Base-by-base conservation (phyloP, 2,329 filamentous ascomycete genomes). In the Aspergillus fructus region DNA sequence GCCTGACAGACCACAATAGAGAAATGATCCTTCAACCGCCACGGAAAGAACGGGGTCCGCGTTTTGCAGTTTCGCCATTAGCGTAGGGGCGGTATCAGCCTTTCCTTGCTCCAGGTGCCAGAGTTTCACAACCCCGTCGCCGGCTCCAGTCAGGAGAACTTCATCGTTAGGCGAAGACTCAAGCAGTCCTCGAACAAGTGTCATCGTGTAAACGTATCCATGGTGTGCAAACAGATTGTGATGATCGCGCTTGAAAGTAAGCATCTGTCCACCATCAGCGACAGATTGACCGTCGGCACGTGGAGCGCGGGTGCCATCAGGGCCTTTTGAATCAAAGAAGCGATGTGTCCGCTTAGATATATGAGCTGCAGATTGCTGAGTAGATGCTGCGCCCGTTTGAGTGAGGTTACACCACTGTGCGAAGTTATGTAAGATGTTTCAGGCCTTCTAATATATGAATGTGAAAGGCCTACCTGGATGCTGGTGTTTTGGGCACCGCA, bases 161-260 rank as follows among this genome's bases (percentile, higher is more conserved):
- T 97, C 93, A 56, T 83, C 79, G 24, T 68, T 66, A 1, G 90
- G 86, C 0, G 84, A 80, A 6, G 88, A 88, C n/a, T 81, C 79
- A 4, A 91, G 82, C 6, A 91, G 81, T 0, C 90, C 90, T 59
- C 85, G 86, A 0, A 91, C 87, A 58, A 99, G 81, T 5, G 96
- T 81, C 93, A 97, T 97, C 73, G 92, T 96, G 73, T 97, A 97
- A 0, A 99, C 87, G 71, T 97, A 97, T 45, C 96, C 94, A 73
- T 88, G 93, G 73, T 99, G 94, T 1, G 94, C 92, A 76, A 96
- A 99, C 66, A 94, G 89, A 56, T 83, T 85, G 56, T 96, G 90
- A 55, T 93, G 88, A 21, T 89, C 85, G 49, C 87, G 85, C 67
- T 91, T 89, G 58, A 97, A 92, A 70, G 96, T 91, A 5, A 97